Percentiles rank a stretch among this genome's conserved stretches.
phyloP scores from a whole-genome alignment of 2,329 filamentous ascomycete species.

The Microdochium trichocladiopsis region DNA sequence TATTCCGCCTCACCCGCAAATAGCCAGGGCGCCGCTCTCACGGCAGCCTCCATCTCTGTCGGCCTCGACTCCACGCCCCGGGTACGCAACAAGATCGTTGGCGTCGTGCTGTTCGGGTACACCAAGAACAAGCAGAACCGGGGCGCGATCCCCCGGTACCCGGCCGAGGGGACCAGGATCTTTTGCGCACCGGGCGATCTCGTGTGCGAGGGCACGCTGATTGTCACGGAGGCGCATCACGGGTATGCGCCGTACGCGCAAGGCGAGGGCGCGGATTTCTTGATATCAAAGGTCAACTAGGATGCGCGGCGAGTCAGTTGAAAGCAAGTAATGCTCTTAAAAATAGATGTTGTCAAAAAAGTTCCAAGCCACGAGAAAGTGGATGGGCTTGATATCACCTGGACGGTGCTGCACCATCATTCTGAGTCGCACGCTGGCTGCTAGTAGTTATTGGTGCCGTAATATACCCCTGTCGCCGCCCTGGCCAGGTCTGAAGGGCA shows the following conservation, averaged over 20 bases:
- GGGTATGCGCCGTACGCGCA: conserved; percentile 19
- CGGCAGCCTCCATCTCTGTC: conserved; percentile 27
- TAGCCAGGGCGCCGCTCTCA: conserved; percentile 35
- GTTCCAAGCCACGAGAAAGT: too few relatives aligned
- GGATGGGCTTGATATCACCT: too few relatives aligned
- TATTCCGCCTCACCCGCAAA: conserved; percentile 23
- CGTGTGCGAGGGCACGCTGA: conserved; percentile 38
- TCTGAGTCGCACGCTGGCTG: too few relatives aligned
- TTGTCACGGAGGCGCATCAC: conserved; percentile 30
- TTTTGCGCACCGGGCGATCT: conserved; percentile 42
- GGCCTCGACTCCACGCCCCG: conserved; percentile 11
- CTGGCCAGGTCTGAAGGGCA: too few relatives aligned
- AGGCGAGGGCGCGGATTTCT: background rate
- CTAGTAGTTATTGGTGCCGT: too few relatives aligned
- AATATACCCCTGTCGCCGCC: too few relatives aligned
- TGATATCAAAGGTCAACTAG: background rate
- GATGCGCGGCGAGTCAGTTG: background rate
- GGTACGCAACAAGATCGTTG: conserved; percentile 22
- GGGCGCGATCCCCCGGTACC: conserved; percentile 22
- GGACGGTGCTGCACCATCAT: too few relatives aligned
- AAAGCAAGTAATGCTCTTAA: too few relatives aligned
- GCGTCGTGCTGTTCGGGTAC: conserved; percentile 34
- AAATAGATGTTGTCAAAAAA: too few relatives aligned
- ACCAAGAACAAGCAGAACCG: conserved; percentile 27
- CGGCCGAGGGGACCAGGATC: conserved; percentile 23